Conservation (phyloP, 2,329 filamentous ascomycete species). For the Aureobasidium sp. region DNA sequence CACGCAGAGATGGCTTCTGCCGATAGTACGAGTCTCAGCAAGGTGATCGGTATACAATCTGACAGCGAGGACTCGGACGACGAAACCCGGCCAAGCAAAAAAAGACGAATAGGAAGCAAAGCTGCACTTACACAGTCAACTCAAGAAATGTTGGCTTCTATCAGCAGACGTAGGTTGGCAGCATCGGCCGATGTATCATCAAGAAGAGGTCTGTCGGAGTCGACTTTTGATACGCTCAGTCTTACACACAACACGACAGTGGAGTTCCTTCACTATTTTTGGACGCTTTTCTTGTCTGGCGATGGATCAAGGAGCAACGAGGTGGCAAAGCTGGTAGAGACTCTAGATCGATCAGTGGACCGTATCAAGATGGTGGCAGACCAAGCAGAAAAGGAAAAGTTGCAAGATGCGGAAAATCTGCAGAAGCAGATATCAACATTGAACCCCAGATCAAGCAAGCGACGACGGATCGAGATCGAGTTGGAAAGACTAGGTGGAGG, state of each 20-base stretch:
- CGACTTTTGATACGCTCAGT: constrained; percentile 54
- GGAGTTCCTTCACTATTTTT: constrained; percentile 97
- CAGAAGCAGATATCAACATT: constrained; percentile 65
- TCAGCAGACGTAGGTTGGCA: constrained; percentile 43
- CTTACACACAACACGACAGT: constrained; percentile 86
- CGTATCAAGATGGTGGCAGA: constrained; percentile 74
- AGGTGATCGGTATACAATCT: constrained; percentile 61
- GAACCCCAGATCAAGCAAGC: constrained; percentile 66
- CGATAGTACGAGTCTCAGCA: constrained; percentile 44
- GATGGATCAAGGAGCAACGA: constrained; percentile 71
- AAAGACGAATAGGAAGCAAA: constrained; percentile 61
- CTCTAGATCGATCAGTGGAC: constrained; percentile 66
- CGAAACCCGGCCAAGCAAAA: constrained; percentile 37
- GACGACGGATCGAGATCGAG: constrained; percentile 55
- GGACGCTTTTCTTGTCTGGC: constrained; percentile 83
- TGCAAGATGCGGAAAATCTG: constrained; percentile 56
- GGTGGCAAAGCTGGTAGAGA: constrained; percentile 73
- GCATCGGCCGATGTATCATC: constrained; percentile 19
- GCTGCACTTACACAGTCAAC: constrained; percentile 58
- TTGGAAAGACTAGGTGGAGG: constrained; percentile 66
- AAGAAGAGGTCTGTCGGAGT: constrained; percentile 30
- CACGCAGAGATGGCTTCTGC: constrained; percentile 49
- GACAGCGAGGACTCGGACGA: constrained; percentile 52
- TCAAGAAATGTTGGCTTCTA: constrained; percentile 57
- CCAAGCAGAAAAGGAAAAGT: constrained; percentile 69